Base-by-base conservation (phyloP, 2,329 filamentous ascomycete genomes). In the Neoarthrinium moseri region DNA sequence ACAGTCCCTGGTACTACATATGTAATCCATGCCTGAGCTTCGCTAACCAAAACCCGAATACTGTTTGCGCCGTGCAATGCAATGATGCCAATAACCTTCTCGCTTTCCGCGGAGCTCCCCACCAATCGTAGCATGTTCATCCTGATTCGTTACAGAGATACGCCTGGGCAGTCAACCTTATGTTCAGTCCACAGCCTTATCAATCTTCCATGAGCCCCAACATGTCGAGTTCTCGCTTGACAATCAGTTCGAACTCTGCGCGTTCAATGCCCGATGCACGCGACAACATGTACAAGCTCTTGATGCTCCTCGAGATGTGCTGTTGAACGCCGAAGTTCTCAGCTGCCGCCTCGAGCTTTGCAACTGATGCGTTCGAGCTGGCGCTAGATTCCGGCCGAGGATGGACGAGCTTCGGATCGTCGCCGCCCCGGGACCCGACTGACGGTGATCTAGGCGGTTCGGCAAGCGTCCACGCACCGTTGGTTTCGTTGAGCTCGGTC, bases 231-330 rank as follows among this genome's bases (percentile, higher is more conserved):
- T 92, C 89, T 18, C 78, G 82, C 64, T 75, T 78, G 11, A 92
- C 78, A 49, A 91, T 73, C 42, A 79, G 72, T 64, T 87, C 84
- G 66, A 92, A 94, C 61, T 92, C 88, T 26, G 81, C 80, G 35
- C 83, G 73, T 41, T 87, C 81, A 54, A 94, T 91, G 1, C 88
- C 88, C 18, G 82, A 82, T 2, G 83, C 77, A 33, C 78, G 79
- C 20, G 87, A 84, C 51, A 94, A 67, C 53, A 86, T 69, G 63
- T 83, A 92, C 53, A 94, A 66, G 63, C 86, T 91, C 71, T 89
- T 86, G 46, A 94, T 79, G 59, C 84, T 87, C 7, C 86, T 84
- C 27, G 83, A 84, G 35, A 94, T 83, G 65, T 92, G 88, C 66
- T 91, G 85, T 65, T 87, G 87, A 45, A 94, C 81, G 12, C 83